phyloP scores from a whole-genome alignment of 768 basidiomycete species.

The Xanthoconium stramineum region DNA sequence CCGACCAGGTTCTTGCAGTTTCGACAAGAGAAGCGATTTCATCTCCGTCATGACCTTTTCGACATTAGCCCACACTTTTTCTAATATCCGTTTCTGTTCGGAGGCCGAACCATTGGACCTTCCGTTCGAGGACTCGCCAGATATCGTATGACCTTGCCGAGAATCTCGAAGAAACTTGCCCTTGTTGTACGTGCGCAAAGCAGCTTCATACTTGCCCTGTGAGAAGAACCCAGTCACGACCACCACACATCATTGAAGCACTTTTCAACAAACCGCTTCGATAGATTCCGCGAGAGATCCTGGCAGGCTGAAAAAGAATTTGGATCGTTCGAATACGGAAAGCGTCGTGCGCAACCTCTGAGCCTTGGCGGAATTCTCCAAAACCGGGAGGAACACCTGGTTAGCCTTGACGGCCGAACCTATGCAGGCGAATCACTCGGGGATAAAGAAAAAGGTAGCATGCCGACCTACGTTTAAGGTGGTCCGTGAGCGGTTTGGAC shows the following conservation, averaged over 20 bases:
- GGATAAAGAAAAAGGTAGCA: neutral
- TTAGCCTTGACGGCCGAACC: slow-evolving; percentile 92
- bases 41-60: slow-evolving; percentile 95
- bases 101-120: slow-evolving; percentile 48
- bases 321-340: slow-evolving; percentile 92
- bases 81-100: slow-evolving; percentile 89
- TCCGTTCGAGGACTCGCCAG: slow-evolving; percentile 59
- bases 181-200: slow-evolving; percentile 95
- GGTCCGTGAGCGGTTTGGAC: slow-evolving; percentile 75
- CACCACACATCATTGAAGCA: neutral
- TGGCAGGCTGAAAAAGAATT: slow-evolving; percentile 99
- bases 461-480: slow-evolving; percentile 69
- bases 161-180: slow-evolving; percentile 88
- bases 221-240: neutral
- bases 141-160: slow-evolving; percentile 81
- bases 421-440: slow-evolving; percentile 30
- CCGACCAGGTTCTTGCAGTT: slow-evolving; percentile 75
- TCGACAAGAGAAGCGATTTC: slow-evolving; percentile 69
- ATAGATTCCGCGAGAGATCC: slow-evolving; percentile 85
- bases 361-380: slow-evolving; percentile 94
- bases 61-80: slow-evolving; percentile 94
- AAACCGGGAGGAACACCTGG: slow-evolving; percentile 91
- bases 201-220: slow-evolving; percentile 91
- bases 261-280: slow-evolving; percentile 61
- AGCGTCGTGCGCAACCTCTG: slow-evolving; percentile 89